Percentiles rank a stretch among this genome's conserved stretches.
Conservation (phyloP, 208 protist species). For the Acanthamoeba lenticulata region DNA sequence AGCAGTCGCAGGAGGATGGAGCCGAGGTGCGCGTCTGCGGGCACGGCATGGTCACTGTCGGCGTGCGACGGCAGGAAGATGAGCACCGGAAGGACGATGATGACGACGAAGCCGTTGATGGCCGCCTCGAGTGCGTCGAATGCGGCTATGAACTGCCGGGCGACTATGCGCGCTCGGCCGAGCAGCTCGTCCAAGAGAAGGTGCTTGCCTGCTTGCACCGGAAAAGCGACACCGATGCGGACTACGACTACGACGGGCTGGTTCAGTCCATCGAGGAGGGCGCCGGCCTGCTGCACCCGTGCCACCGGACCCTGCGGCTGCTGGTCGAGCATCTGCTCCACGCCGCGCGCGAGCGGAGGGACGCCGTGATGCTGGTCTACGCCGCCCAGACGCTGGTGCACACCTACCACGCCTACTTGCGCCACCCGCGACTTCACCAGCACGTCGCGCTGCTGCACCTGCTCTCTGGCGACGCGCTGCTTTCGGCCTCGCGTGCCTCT, state of each 20-base stretch:
- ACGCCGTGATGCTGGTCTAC: background rate
- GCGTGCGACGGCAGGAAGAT: background rate
- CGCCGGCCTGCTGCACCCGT: background rate
- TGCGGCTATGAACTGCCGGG: conserved; percentile 18
- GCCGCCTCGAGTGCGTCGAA: background rate
- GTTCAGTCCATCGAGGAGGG: background rate
- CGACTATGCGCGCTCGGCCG: background rate
- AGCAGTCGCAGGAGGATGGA: background rate
- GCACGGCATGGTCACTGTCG: conserved; percentile 13
- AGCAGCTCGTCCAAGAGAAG: background rate
- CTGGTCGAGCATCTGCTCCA: background rate
- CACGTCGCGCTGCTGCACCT: background rate
- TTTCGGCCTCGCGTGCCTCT: background rate
- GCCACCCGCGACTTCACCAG: background rate
- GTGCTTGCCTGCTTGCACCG: background rate
- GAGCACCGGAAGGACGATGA: background rate
- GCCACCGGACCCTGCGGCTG: background rate
- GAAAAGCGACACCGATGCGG: background rate
- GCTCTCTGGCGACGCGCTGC: conserved; percentile 2
- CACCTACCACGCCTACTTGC: conserved; percentile 3
- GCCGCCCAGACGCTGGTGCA: conserved; percentile 15
- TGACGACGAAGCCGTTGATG: background rate
- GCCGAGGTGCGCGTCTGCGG: background rate
- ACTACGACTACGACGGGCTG: background rate
- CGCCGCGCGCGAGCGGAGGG: background rate